Conservation (phyloP, 1,284 basidiomycete genomes). For the Ustilago nuda region DNA sequence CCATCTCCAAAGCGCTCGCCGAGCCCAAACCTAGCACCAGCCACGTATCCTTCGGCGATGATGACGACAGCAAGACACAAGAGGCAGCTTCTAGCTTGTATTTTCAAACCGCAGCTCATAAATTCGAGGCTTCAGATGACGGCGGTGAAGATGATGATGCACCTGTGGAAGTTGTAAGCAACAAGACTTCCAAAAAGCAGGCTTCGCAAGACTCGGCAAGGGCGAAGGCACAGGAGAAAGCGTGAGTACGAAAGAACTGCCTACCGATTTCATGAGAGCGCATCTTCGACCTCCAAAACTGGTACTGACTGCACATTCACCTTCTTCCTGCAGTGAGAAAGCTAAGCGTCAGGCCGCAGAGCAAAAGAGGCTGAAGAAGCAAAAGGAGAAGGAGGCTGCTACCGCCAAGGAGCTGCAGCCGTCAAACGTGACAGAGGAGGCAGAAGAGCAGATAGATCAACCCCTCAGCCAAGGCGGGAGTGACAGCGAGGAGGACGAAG, state of each 20-base stretch:
- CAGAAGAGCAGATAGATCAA: background rate
- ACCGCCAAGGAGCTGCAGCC: background rate
- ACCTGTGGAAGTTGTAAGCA: constrained; percentile 53
- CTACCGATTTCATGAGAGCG: background rate
- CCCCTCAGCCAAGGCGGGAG: background rate
- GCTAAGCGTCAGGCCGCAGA: constrained; percentile 39
- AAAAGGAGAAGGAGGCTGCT: constrained; percentile 24
- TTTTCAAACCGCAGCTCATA: background rate
- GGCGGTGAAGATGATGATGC: constrained; percentile 43
- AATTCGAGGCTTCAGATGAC: background rate
- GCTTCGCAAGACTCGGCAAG: constrained; percentile 26
- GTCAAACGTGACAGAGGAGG: background rate
- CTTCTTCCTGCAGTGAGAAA: constrained; percentile 17
- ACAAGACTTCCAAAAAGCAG: constrained; percentile 41
- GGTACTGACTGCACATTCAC: background rate
- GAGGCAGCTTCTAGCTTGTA: constrained; percentile 1
- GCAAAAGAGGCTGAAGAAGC: constrained; percentile 29
- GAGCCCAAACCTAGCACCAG: constrained; percentile 24
- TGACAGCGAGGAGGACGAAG: constrained; percentile 19
- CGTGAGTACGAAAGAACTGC: background rate
- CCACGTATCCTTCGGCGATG: constrained; percentile 43
- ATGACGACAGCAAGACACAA: constrained; percentile 20
- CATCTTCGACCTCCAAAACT: background rate
- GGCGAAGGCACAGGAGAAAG: constrained; percentile 37
- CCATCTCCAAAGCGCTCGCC: constrained; percentile 39